A percentile compares a stretch with the other conserved stretches of the same genome.
Evolutionary conservation across 2,329 filamentous ascomycete genomes (phyloP).

Genomic region (Bipolaris bicolor): DNA sequence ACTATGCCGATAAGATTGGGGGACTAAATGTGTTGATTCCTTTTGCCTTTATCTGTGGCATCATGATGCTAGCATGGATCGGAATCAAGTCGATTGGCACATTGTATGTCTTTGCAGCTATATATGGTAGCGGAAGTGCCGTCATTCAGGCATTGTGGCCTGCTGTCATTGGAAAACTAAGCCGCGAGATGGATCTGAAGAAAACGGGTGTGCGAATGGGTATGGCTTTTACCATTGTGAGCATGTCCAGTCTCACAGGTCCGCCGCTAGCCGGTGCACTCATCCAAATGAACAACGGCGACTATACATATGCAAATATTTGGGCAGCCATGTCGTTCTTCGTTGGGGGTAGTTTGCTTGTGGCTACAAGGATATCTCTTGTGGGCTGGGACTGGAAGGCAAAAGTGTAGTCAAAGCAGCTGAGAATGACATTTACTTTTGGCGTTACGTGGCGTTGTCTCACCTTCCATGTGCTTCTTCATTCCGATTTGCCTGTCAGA

Average conservation of each 20-base stretch:
- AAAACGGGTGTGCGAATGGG: conserved; percentile 46
- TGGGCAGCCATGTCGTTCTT: conserved; percentile 42
- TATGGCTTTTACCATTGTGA: conserved; percentile 47
- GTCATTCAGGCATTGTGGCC: conserved; percentile 44
- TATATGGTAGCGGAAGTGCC: conserved; percentile 38
- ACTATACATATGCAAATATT: conserved; percentile 47
- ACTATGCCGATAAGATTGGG: conserved; percentile 47
- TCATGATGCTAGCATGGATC: conserved; percentile 51
- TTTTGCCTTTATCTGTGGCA: conserved; percentile 54
- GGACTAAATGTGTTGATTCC: conserved; percentile 57
- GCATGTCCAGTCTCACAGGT: conserved; percentile 44
- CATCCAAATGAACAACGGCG: conserved; percentile 36
- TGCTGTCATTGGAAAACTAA: conserved; percentile 36
- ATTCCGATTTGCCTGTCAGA: neutral
- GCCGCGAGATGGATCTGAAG: conserved; percentile 41
- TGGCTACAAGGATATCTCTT: conserved; percentile 35
- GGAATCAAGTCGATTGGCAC: conserved; percentile 33
- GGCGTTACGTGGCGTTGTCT: neutral
- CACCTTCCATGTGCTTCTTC: neutral
- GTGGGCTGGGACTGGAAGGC: conserved; percentile 40
- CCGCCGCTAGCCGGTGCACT: conserved; percentile 46
- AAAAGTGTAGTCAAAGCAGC: conserved; percentile 23
- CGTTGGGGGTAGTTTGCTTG: conserved; percentile 32
- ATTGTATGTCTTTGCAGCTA: conserved; percentile 40
- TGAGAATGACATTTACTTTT: too few relatives aligned